phyloP scores from a whole-genome alignment of 768 basidiomycete genomes.

The Mycena vulgaris region DNA sequence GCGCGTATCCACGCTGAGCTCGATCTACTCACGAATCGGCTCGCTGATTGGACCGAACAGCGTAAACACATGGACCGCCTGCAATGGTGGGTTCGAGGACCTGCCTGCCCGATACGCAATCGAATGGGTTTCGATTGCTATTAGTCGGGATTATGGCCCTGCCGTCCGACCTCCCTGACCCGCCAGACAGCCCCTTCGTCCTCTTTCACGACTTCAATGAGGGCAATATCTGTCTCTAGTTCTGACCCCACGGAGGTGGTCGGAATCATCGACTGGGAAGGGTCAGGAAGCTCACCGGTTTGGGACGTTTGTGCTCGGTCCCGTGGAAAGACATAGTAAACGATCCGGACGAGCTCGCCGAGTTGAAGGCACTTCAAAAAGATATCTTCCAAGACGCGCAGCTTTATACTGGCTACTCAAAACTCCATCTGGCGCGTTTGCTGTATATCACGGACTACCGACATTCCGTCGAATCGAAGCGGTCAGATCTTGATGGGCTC shows the following conservation, averaged over 20 bases:
- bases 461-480: conserved; percentile 1
- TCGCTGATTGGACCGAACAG: neutral
- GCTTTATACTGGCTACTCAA: neutral
- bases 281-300: conserved; percentile 6
- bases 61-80: neutral
- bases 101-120: conserved; percentile 1
- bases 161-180: neutral
- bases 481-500: neutral
- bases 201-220: conserved; percentile 17
- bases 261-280: conserved; percentile 28
- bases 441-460: conserved; percentile 13
- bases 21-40: neutral
- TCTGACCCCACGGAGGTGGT: conserved; percentile 3
- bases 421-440: conserved; percentile 4
- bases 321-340: neutral
- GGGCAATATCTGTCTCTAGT: conserved; percentile 9
- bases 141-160: neutral
- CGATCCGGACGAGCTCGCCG: neutral
- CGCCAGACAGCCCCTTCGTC: neutral
- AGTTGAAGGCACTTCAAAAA: neutral
- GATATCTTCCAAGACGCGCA: neutral
- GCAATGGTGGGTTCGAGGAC: neutral
- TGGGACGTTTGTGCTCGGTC: neutral
- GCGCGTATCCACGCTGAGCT: neutral
- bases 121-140: neutral